Percentiles rank a stretch among this genome's conserved stretches.
Evolutionary conservation across 73 alveolate genomes (phyloP).

Genomic region (Paramecium caudatum): DNA sequence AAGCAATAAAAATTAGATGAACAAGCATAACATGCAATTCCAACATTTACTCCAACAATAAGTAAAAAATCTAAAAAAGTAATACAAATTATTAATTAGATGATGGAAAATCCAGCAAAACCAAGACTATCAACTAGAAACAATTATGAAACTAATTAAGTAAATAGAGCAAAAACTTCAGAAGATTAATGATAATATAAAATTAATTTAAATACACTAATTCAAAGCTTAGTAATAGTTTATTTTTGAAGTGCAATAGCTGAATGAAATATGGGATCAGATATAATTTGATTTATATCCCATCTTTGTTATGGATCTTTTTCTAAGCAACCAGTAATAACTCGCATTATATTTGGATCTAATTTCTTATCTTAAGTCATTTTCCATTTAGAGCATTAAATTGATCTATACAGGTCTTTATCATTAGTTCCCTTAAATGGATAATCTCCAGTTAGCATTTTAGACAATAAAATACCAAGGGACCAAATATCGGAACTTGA

Average conservation of each 20-base stretch:
- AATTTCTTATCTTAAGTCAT: slow-evolving; percentile 1
- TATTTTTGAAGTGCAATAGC: background rate
- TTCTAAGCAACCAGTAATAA: slow-evolving; percentile 57
- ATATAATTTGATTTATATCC: slow-evolving; percentile 26
- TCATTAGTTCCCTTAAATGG: slow-evolving; percentile 89
- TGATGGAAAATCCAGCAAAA: slow-evolving; percentile 30
- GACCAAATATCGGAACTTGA: slow-evolving; percentile 84
- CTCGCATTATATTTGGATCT: background rate
- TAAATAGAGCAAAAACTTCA: background rate
- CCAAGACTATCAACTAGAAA: background rate
- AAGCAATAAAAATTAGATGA: slow-evolving; percentile 1
- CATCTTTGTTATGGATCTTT: slow-evolving; percentile 9
- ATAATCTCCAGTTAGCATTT: slow-evolving; percentile 86
- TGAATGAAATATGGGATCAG: slow-evolving; percentile 58
- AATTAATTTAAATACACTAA: slow-evolving; percentile 6
- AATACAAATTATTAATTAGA: background rate
- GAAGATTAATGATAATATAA: background rate
- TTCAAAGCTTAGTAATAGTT: background rate
- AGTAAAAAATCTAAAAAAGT: slow-evolving; percentile 10
- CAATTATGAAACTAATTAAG: background rate
- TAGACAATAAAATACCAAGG: slow-evolving; percentile 83
- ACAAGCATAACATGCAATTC: background rate
- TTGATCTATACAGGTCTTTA: slow-evolving; percentile 79
- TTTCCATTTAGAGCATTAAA: slow-evolving; percentile 38
- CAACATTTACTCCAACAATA: slow-evolving; percentile 17